Percentiles rank a stretch among this genome's conserved stretches.
Conservation (phyloP, 2,329 filamentous ascomycete genomes). For the Lachnellula subtilissima region DNA sequence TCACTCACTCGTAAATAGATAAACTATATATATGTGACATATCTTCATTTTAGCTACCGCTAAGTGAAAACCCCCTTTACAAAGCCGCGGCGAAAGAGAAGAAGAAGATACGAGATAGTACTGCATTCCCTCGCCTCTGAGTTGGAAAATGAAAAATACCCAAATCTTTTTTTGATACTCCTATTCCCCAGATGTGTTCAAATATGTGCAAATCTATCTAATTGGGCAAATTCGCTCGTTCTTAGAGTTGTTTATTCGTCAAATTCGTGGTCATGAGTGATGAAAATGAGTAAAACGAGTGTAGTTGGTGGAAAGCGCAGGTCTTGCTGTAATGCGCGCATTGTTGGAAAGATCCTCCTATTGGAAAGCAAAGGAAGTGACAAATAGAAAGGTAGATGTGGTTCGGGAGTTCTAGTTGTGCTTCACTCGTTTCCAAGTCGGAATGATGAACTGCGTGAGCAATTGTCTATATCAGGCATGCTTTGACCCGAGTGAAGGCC, state of each 20-base stretch:
- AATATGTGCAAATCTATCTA: conserved; percentile 20
- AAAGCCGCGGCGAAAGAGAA: no score
- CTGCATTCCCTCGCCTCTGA: neutral
- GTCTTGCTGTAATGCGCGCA: neutral
- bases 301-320: neutral
- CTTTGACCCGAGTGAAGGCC: neutral
- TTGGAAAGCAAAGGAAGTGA: neutral
- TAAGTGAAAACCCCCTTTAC: no score
- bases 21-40: no score
- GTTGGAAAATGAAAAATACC: conserved; percentile 1
- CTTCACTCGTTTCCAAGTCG: neutral
- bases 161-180: conserved; percentile 11
- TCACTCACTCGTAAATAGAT: no score
- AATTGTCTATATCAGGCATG: neutral
- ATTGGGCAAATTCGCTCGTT: neutral
- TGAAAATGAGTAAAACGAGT: neutral
- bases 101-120: neutral
- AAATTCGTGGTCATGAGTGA: conserved; percentile 10
- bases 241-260: conserved; percentile 14
- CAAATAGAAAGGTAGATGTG: neutral
- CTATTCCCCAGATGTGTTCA: conserved; percentile 5
- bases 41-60: no score
- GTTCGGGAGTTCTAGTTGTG: neutral
- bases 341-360: neutral
- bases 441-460: neutral